These are phyloP conservation scores for Neurospora sp. DNA, from an alignment of 495 filamentous ascomycete genomes.

Conservation along the genomic window DNA sequence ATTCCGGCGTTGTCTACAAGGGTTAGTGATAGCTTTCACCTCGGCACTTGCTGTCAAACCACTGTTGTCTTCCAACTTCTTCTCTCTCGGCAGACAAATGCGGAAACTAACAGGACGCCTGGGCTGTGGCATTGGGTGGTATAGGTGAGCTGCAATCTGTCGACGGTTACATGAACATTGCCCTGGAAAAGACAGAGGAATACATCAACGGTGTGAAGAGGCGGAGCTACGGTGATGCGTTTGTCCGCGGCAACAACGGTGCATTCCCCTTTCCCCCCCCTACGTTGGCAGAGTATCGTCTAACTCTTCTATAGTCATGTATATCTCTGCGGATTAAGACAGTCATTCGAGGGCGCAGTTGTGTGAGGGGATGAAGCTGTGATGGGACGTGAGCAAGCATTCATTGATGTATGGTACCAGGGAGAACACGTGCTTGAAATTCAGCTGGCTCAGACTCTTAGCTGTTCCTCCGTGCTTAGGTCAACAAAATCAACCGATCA, in stretches of 20 bases:
- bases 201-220: constrained; percentile 73
- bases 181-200: constrained; percentile 89
- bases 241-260: constrained; percentile 97
- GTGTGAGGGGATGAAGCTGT: neutral
- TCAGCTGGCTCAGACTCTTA: neutral
- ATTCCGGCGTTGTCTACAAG: constrained; percentile 92
- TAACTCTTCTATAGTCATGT: constrained; percentile 47
- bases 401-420: neutral
- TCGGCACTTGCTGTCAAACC: neutral
- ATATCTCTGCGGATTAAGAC: constrained; percentile 58
- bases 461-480: neutral
- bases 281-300: neutral
- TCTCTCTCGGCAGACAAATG: neutral
- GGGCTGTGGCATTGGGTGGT: neutral
- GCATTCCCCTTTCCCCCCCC: neutral
- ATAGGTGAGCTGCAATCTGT: constrained; percentile 89
- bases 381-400: neutral
- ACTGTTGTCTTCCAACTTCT: neutral
- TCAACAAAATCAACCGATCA: neutral
- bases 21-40: constrained; percentile 39
- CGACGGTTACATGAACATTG: constrained; percentile 99
- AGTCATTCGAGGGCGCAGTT: neutral
- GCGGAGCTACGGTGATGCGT: constrained; percentile 86
- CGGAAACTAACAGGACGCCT: constrained; percentile 3
- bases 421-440: neutral